phyloP scores from a whole-genome alignment of 2,329 filamentous ascomycete genomes.

The Pseudocercospora crystallina region DNA sequence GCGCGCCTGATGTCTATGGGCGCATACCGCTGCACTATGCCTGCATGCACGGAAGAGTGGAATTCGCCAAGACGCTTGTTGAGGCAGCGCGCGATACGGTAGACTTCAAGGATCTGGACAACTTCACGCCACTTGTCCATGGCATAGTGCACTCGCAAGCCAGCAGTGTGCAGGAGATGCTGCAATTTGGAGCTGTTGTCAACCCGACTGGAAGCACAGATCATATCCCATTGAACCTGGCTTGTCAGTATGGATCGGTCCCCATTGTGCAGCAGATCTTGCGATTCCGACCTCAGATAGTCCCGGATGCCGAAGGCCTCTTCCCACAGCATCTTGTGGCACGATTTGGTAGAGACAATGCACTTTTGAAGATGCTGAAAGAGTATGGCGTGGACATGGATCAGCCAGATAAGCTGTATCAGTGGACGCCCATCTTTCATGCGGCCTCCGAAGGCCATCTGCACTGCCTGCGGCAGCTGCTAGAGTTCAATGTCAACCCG shows the following conservation, averaged over 20 bases:
- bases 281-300: constrained; percentile 73
- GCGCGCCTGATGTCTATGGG: constrained; percentile 87
- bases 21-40: constrained; percentile 93
- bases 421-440: constrained; percentile 95
- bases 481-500: constrained; percentile 75
- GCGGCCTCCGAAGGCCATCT: constrained; percentile 95
- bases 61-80: constrained; percentile 40
- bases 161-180: constrained; percentile 74
- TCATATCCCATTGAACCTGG: constrained; percentile 90
- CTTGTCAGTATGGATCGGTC: constrained; percentile 87
- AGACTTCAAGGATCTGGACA: constrained; percentile 89
- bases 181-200: constrained; percentile 76
- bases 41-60: constrained; percentile 86
- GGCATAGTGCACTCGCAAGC: constrained; percentile 86
- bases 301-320: constrained; percentile 93
- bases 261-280: constrained; percentile 83
- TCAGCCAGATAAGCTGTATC: constrained; percentile 91
- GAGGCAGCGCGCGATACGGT: constrained; percentile 67
- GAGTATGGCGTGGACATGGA: constrained; percentile 86
- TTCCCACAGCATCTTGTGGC: constrained; percentile 97
- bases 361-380: constrained; percentile 76
- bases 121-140: constrained; percentile 94
- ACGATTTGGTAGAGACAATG: constrained; percentile 77
- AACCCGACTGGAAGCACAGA: constrained; percentile 84
- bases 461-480: constrained; percentile 75